Percentiles rank a stretch among this genome's conserved stretches.
These are phyloP conservation scores for Rubia yunnanensis DNA, from an alignment of 257 asterid species.

Conservation along the genomic window DNA sequence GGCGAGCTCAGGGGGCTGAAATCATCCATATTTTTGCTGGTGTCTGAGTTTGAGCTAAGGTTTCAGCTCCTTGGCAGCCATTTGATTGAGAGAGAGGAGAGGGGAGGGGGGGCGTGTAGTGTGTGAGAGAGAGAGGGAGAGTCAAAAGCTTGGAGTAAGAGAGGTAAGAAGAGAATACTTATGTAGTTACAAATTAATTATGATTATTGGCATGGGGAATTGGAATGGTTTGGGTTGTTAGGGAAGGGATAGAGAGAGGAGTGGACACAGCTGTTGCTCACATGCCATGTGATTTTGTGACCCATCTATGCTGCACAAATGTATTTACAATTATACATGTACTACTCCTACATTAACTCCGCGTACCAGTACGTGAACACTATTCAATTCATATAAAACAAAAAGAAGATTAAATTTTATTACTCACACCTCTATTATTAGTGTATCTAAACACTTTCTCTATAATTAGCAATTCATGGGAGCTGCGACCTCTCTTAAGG, in stretches of 20 bases:
- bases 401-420: background rate
- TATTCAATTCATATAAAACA: background rate
- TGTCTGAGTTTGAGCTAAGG: constrained; percentile 14
- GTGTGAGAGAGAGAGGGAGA: constrained; percentile 13
- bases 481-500: background rate
- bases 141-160: constrained; percentile 39
- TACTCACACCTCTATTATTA: background rate
- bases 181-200: constrained; percentile 22
- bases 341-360: background rate
- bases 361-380: background rate
- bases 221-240: constrained; percentile 1
- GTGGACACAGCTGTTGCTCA: constrained; percentile 71
- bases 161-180: constrained; percentile 42
- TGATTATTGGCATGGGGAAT: constrained; percentile 2
- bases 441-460: background rate
- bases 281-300: constrained; percentile 66
- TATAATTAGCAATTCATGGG: background rate
- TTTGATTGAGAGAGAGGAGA: constrained; percentile 22
- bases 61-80: constrained; percentile 41
- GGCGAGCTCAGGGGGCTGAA: constrained; percentile 13
- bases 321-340: background rate
- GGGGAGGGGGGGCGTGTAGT: constrained; percentile 7
- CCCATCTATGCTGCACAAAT: constrained; percentile 19
- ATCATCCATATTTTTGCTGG: constrained; percentile 29
- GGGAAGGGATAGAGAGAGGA: constrained; percentile 14